Evolutionary conservation across 2,329 filamentous ascomycete genomes (phyloP), one percentile per base, ranked within the genome.

Genomic region (Botryosphaeria dothidea): DNA sequence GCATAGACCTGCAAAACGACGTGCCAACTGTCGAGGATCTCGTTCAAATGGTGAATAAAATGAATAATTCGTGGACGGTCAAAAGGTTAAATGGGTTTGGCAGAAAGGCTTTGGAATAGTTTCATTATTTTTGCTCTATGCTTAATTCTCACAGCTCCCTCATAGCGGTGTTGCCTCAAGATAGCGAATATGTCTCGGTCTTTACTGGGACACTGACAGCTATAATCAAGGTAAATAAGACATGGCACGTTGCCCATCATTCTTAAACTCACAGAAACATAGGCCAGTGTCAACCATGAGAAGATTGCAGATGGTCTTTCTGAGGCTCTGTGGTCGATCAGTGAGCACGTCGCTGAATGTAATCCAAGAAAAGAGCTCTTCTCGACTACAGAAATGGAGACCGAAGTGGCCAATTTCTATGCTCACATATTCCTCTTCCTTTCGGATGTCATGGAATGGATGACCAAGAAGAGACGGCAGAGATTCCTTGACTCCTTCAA

Each of bases 231-330:
- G 56, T 46, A 7, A n/a, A n/a, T n/a, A n/a, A n/a, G n/a, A n/a
- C n/a, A n/a, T n/a, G n/a, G n/a, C n/a, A n/a, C n/a, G n/a, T n/a
- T n/a, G n/a, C n/a, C n/a, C n/a, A 45, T 8, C 7, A 19, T 29
- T 4, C 27, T 6, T 7, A 34, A 34, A 34, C 51, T 56, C 6
- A 56, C 11, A 0, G 6, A 1, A 2, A 29, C 57, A 15, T 29
- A 70, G 65, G 70, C 69, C 31, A 69, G 69, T 46, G 65, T 65
- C 23, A 72, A 72, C 46, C 67, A 72, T 27, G 69, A 73, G 21
- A 64, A 66, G n/a, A 69, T 72, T 45, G 70, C 68, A 7, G 64
- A 64, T 29, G 69, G 66, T 9, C 49, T 72, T 1, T 54, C 62
- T 9, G 62, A 67, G 51, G 67, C 69, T 15, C 45, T 73, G 15